These are phyloP conservation scores for Aspergillus texensis DNA, from an alignment of 2,329 filamentous ascomycete species.

Conservation along the genomic window DNA sequence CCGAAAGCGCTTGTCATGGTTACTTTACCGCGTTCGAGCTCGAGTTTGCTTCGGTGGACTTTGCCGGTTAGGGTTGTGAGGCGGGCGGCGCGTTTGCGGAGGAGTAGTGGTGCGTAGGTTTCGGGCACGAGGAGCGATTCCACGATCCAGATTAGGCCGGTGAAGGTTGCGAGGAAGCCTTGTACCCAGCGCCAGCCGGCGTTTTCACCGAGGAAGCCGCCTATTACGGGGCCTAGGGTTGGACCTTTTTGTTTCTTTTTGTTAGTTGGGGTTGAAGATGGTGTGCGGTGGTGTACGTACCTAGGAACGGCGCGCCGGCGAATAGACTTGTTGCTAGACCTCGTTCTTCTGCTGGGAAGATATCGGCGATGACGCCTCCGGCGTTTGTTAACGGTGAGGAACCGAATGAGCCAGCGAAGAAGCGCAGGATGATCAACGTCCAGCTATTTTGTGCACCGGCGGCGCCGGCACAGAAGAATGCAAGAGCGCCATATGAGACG, in stretches of 20 bases:
- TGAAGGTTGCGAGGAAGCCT: constrained; percentile 33
- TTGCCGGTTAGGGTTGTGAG: constrained; percentile 29
- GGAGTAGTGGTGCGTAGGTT: constrained; percentile 34
- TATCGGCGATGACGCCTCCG: constrained; percentile 58
- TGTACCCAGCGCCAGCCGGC: constrained; percentile 35
- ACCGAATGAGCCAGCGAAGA: constrained; percentile 64
- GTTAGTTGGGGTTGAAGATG: background rate
- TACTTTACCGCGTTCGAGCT: constrained; percentile 28
- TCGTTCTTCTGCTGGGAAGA: constrained; percentile 56
- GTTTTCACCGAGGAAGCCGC: constrained; percentile 33
- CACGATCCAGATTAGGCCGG: constrained; percentile 32
- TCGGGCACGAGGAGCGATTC: constrained; percentile 29
- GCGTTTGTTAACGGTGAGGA: constrained; percentile 54
- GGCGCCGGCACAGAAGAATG: constrained; percentile 62
- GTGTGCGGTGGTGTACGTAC: background rate
- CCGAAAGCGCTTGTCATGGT: constrained; percentile 26
- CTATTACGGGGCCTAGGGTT: constrained; percentile 31
- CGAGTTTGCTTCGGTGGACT: constrained; percentile 28
- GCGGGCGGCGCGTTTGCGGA: constrained; percentile 29
- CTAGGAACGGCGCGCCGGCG: constrained; percentile 67
- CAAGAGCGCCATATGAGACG: constrained; percentile 58
- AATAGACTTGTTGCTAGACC: constrained; percentile 65
- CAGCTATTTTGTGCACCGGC: constrained; percentile 59
- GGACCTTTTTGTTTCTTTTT: constrained; percentile 16
- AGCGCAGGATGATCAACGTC: constrained; percentile 64